Evolutionary conservation across 441 rosid species (phyloP), one percentile per base, ranked within the genome.

Genomic region (Omphalea diandra): DNA sequence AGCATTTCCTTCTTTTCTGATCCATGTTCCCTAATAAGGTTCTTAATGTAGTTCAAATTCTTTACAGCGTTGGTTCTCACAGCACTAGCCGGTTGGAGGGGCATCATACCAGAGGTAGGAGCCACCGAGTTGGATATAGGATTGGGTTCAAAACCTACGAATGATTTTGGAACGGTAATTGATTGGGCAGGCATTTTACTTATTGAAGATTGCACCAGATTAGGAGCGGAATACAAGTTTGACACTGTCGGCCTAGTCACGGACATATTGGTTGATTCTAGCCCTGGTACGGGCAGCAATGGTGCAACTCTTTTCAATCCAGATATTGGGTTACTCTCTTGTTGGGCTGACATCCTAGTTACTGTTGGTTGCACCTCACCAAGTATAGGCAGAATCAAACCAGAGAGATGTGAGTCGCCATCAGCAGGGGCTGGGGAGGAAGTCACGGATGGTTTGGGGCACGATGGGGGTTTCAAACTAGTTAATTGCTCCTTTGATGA

Each of bases 21-120:
- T 38, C 96, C 96, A 83, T 90, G 94, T 77, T 82, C 79, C 83
- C 83, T 86, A 17, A 88, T 86, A 9, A 92, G 87, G 49, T 84
- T 82, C 81, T 88, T 88, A 75, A 83, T 56, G 79, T 85, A 85
- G 80, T 78, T 70, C 43, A 70, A 7, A 72, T 84, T 83, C 80
- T 76, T 87, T 76, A 65, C 36, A 1, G 73, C 71, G 35, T 72
- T 80, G 11, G 62, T 61, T 67, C 58, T 44, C 60, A 32, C 15
- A 32, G 62, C 38, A 69, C 77, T 46, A 31, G 63, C 71, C 5
- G 76, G 63, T 46, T 65, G 53, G 3, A 17, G 5, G 9, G 43
- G 33, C 49, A 59, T 61, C 31, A 31, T 22, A 29, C 38, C 52
- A 20, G 46, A 36, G 6, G 61, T 8, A 61, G 82, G 49, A 35